Conservation (phyloP, 1,139 yeast species). For the Hansenula lynferdii region DNA sequence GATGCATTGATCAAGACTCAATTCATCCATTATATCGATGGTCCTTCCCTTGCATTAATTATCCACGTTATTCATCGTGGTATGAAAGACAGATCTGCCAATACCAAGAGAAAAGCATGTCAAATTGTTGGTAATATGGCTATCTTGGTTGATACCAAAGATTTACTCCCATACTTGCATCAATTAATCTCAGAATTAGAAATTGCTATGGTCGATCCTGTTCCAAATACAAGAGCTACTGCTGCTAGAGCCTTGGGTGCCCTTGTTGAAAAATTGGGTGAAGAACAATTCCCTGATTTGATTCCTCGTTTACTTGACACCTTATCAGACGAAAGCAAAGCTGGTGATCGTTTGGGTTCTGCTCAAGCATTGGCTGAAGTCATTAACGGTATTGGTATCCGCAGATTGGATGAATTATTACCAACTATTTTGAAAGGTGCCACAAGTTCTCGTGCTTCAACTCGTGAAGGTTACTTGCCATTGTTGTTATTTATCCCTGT, state of each 20-base stretch:
- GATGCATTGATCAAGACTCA: constrained; percentile 86
- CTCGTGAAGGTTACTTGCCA: constrained; percentile 94
- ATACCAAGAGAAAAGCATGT: constrained; percentile 89
- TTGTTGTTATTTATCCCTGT: constrained; percentile 86
- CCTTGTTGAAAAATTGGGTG: constrained; percentile 92
- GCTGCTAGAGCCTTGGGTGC: constrained; percentile 98
- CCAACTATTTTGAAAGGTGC: constrained; percentile 80
- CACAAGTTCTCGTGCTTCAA: constrained; percentile 55
- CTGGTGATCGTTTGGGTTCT: constrained; percentile 94
- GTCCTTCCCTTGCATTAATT: constrained; percentile 92
- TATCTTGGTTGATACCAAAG: constrained; percentile 84
- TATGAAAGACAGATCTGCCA: constrained; percentile 88
- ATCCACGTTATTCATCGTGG: constrained; percentile 95
- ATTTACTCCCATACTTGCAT: constrained; percentile 77
- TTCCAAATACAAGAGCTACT: constrained; percentile 94
- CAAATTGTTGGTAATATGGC: constrained; percentile 99
- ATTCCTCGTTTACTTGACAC: constrained; percentile 77
- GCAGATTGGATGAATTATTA: constrained; percentile 81
- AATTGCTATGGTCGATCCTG: constrained; percentile 97
- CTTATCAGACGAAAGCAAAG: constrained; percentile 70
- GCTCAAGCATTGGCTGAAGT: constrained; percentile 98
- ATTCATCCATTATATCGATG: constrained; percentile 96
- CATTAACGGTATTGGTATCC: constrained; percentile 82
- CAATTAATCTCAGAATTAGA: constrained; percentile 79
- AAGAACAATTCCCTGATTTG: constrained; percentile 89